phyloP scores from a whole-genome alignment of 768 basidiomycete genomes.

The Gelatoporia subvermispora region DNA sequence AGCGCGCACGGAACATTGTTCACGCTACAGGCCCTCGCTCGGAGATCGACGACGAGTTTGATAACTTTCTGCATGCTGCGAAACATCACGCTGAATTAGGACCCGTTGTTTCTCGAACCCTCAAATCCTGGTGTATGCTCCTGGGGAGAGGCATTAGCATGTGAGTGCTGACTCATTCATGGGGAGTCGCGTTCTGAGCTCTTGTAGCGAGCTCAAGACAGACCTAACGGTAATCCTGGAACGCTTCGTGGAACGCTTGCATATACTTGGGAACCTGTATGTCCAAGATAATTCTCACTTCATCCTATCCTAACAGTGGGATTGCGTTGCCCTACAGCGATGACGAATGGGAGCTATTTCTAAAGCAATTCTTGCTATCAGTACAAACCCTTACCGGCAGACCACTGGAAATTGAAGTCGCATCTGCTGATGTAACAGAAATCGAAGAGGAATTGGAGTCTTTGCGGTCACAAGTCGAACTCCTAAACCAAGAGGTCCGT shows the following conservation, averaged over 20 bases:
- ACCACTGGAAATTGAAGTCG: slow-evolving; percentile 48
- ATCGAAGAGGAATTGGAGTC: slow-evolving; percentile 59
- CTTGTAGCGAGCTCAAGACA: slow-evolving; percentile 53
- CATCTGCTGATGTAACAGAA: slow-evolving; percentile 32
- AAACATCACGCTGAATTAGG: slow-evolving; percentile 60
- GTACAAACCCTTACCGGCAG: slow-evolving; percentile 66
- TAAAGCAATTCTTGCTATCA: slow-evolving; percentile 55
- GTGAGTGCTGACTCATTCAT: slow-evolving; percentile 38
- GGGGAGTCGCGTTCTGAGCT: not conserved
- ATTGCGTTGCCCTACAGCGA: slow-evolving; percentile 37
- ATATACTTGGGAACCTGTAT: slow-evolving; percentile 59
- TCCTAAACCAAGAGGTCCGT: slow-evolving; percentile 61
- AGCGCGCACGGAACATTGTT: slow-evolving; percentile 45
- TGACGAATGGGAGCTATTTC: slow-evolving; percentile 56
- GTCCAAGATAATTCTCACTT: not conserved
- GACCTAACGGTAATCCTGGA: slow-evolving; percentile 56
- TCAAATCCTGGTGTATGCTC: slow-evolving; percentile 51
- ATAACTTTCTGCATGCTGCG: slow-evolving; percentile 57
- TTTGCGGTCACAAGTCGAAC: slow-evolving; percentile 55
- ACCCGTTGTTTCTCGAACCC: slow-evolving; percentile 53
- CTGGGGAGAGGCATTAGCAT: slow-evolving; percentile 55
- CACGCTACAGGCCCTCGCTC: slow-evolving; percentile 26
- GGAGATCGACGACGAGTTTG: slow-evolving; percentile 51
- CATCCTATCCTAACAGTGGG: not conserved
- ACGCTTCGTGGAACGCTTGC: slow-evolving; percentile 60